Conservation (phyloP, 306 rosid species). For the Pterocarpus santalinus region DNA sequence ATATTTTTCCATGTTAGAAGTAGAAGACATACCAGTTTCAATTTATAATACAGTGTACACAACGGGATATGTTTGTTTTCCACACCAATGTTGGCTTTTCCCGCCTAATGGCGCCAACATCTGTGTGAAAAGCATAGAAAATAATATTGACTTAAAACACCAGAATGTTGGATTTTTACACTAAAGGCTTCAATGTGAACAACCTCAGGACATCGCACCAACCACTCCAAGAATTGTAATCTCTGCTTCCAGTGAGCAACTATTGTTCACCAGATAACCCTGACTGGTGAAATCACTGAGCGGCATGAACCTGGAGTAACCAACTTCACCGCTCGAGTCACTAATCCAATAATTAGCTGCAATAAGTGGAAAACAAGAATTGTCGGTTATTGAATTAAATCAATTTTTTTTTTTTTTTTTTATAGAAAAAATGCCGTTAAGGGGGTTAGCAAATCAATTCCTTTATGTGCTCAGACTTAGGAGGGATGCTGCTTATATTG, state of each 20-base stretch:
- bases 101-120: no score
- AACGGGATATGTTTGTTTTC: no score
- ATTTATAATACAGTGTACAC: no score
- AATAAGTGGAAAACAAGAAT: not conserved
- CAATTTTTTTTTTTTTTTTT: no score
- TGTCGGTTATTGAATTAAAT: not conserved
- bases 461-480: not conserved
- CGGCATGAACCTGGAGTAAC: conserved; percentile 49
- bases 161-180: no score
- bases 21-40: no score
- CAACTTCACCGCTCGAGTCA: conserved; percentile 45
- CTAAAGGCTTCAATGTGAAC: not conserved
- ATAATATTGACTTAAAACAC: no score
- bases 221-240: conserved; percentile 61
- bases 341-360: conserved; percentile 70
- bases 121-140: conserved; percentile 12
- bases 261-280: conserved; percentile 55
- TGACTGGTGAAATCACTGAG: conserved; percentile 36
- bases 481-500: no score
- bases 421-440: no score
- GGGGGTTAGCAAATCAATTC: no score
- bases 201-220: conserved; percentile 32
- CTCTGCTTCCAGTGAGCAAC: conserved; percentile 61
- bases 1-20: no score
- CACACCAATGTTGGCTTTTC: no score